A percentile compares a stretch with the other conserved stretches of the same genome.
phyloP scores from a whole-genome alignment of 306 rosid genomes.

The Dalbergia cochinchinensis region DNA sequence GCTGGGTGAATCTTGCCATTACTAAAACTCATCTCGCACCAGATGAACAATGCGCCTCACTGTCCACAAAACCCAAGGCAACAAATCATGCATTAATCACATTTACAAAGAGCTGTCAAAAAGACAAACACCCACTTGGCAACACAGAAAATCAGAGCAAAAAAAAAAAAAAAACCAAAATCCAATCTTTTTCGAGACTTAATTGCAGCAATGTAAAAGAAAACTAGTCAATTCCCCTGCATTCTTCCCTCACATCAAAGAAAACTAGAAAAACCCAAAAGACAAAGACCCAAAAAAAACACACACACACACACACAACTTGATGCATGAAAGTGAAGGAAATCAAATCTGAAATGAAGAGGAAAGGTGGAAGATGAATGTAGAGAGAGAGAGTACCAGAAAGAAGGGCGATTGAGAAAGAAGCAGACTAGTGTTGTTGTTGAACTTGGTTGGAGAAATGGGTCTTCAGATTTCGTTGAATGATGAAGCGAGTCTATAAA shows the following conservation, averaged over 20 bases:
- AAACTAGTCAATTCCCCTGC: not conserved
- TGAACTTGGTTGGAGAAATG: slow-evolving; percentile 12
- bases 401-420: not conserved
- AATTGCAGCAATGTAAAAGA: not conserved
- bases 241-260: not conserved
- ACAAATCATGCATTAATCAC: slow-evolving; percentile 23
- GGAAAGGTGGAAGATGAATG: not conserved
- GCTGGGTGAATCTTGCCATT: slow-evolving; percentile 49
- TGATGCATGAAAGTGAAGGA: not conserved
- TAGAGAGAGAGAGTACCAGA: slow-evolving; percentile 4
- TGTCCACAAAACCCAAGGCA: slow-evolving; percentile 18
- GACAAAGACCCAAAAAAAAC: not conserved
- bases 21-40: slow-evolving; percentile 54
- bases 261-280: not conserved
- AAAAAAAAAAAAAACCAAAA: slow-evolving; percentile 3
- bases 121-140: not conserved
- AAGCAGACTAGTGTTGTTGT: not conserved
- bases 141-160: not conserved
- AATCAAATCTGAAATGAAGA: not conserved
- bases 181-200: slow-evolving; percentile 25
- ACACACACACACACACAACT: too few species aligned
- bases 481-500: not conserved
- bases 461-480: not conserved
- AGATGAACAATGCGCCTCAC: slow-evolving; percentile 33
- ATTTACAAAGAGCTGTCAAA: not conserved